Evolutionary conservation across 139 green algal genomes (phyloP), one percentile per base, ranked within the genome.

Genomic region (Chlamydomonas sp.): DNA sequence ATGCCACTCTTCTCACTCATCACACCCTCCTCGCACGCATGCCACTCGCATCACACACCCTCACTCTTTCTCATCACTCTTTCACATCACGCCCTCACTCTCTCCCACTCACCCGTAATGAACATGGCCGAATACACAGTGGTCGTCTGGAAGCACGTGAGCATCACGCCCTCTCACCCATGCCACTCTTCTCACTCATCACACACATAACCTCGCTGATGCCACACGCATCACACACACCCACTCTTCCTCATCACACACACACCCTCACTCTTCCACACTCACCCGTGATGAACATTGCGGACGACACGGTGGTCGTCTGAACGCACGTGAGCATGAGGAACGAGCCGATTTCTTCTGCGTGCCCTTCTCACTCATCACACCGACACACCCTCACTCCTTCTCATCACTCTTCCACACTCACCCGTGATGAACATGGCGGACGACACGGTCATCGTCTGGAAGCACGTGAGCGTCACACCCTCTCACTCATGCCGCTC

Each of bases 271-370:
- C 3, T 60, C n/a, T n/a, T n/a, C n/a, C 5, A 13, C 57, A 58
- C 28, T 58, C 22, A 70, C 64, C 35, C 4, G 65, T 64, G 48
- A 62, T 64, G 43, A 72, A 98, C 94, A 98, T 98, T 70, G 87
- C 86, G 0, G 90, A 97, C 34, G 91, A 95, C 54, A 99, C 85
- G 72, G 77, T 87, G 43, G 84, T 91, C 63, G 88, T 95, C 75
- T 96, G 92, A 85, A 97, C 95, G 83, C 88, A 94, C 1, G 94
- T 98, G 69, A 89, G 90, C 95, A 99, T 98, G 38, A 99, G 79
- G 84, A 97, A 99, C 0, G 92, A 82, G 31, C 95, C 95, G 84
- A 99, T 79, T 96, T 96, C 71, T 90, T 91, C 75, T 93, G 81
- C 8, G 95, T 99, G 76, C 94, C 94, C 69, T 90, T 89, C 34